Conservation (phyloP, 2,329 filamentous ascomycete species). For the Fusarium siculi region DNA sequence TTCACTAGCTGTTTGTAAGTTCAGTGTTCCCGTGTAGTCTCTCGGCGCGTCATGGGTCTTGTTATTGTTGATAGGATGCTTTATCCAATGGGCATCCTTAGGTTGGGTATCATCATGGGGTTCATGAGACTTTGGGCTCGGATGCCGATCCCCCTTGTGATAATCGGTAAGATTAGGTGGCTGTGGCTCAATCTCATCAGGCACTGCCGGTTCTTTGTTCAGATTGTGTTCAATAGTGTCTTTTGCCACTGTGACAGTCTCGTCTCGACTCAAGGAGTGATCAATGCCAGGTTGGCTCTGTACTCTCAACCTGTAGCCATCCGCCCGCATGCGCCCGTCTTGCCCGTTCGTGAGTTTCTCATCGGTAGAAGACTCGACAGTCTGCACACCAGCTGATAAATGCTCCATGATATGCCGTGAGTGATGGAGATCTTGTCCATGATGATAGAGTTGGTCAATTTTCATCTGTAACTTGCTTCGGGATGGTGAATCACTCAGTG, state of each 20-base stretch:
- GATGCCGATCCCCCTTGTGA: conserved; percentile 11
- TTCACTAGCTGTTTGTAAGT: neutral
- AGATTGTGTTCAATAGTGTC: conserved; percentile 21
- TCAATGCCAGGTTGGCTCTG: neutral
- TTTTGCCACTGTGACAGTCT: conserved; percentile 7
- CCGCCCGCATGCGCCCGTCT: neutral
- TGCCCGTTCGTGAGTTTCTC: conserved; percentile 2
- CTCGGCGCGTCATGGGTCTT: neutral
- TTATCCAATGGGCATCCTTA: conserved; percentile 23
- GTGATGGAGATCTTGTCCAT: conserved; percentile 49
- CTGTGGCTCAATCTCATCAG: conserved; percentile 1
- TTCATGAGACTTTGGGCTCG: conserved; percentile 36
- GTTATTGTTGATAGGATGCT: conserved; percentile 17
- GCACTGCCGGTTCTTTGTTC: conserved; percentile 16
- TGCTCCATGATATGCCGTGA: conserved; percentile 51
- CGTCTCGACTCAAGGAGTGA: conserved; percentile 29
- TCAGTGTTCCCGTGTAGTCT: neutral
- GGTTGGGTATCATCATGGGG: conserved; percentile 30
- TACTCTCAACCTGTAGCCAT: neutral
- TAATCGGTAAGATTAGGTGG: conserved; percentile 31
- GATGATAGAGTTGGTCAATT: conserved; percentile 47
- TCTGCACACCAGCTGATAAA: conserved; percentile 41
- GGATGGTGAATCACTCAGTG: conserved; percentile 2
- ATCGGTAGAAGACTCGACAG: neutral
- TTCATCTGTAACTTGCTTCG: conserved; percentile 35